Evolutionary conservation across 2,329 filamentous ascomycete species (phyloP), one percentile per base, ranked within the genome.

Genomic region (Aspergillus spinulosporus): DNA sequence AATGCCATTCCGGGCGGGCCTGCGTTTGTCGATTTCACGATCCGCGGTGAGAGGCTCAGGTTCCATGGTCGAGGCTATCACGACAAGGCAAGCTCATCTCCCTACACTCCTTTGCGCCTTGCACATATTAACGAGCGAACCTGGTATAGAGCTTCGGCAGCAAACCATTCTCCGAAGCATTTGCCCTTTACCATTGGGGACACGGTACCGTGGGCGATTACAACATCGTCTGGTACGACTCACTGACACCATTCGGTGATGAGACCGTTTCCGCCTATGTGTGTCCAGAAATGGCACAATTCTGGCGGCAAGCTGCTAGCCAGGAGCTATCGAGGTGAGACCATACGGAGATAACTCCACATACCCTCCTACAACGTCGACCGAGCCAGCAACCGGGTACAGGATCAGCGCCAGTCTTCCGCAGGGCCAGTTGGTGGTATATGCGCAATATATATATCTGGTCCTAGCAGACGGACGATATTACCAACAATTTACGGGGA

Each of bases 101-200:
- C 21, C 21, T 21, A 21, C 31, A 34, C 31, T 11, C 9, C 6
- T 31, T 46, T 12, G 12, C n/a, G 8, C 31, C 28, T 31, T 46
- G 5, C n/a, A 8, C 12, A 3, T 31, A 8, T n/a, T 14, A 12
- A 32, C 28, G 12, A n/a, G 5, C 43, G 6, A 15, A 8, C 31
- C 39, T 21, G 21, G n/a, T 4, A 14, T 40, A 53, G 43, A 53
- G 32, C 43, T 53, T 29, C 3, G 43, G 50, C 32, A 28, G 32
- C 40, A 6, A 32, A 39, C n/a, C 32, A 11, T 53, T 53, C 14
- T 47, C 21, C 7, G 3, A 31, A 11, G 11, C 12, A 5, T 39
- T 45, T n/a, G 26, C 26, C 8, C 31, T 29, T 7, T 36, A 42
- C 29, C 45, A 53, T n/a, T 53, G 34, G 50, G 43, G 50, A 9